Conservation (phyloP, 2,329 filamentous ascomycete species). For the Monosporascus sp. region DNA sequence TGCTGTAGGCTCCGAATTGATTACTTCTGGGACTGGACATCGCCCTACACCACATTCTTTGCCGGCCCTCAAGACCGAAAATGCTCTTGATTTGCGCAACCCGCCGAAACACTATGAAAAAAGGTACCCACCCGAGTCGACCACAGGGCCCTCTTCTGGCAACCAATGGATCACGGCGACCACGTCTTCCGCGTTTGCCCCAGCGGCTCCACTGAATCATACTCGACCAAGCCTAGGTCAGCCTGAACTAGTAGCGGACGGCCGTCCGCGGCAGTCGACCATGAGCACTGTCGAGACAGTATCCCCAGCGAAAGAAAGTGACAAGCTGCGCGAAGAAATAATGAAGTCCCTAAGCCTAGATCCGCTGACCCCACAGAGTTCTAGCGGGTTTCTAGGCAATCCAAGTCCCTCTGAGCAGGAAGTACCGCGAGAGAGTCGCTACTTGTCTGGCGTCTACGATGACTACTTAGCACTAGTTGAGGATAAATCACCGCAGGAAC, state of each 20-base stretch:
- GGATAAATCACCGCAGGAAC: constrained; percentile 30
- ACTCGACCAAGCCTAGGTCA: constrained; percentile 28
- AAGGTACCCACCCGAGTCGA: no score
- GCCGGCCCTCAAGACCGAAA: constrained; percentile 18
- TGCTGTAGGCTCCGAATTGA: constrained; percentile 13
- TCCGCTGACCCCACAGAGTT: constrained; percentile 18
- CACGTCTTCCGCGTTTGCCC: constrained; percentile 27
- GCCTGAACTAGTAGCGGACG: constrained; percentile 29
- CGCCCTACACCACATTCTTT: constrained; percentile 15
- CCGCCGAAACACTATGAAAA: not conserved
- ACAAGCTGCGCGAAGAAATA: constrained; percentile 68
- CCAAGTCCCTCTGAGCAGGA: constrained; percentile 10
- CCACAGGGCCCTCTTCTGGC: not conserved
- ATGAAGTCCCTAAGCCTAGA: constrained; percentile 60
- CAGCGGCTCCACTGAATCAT: constrained; percentile 41
- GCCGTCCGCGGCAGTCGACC: constrained; percentile 35
- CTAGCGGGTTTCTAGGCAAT: constrained; percentile 7
- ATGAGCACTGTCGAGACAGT: constrained; percentile 43
- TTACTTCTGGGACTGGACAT: constrained; percentile 11
- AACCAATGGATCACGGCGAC: constrained; percentile 12
- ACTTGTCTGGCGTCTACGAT: constrained; percentile 61
- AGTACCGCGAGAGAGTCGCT: constrained; percentile 50
- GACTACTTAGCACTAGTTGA: constrained; percentile 56
- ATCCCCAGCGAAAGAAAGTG: constrained; percentile 61
- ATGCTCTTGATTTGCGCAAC: constrained; percentile 5